Evolutionary conservation across 108 stramenopile species (phyloP).

Genomic region (Aureococcus anophagefferens): DNA sequence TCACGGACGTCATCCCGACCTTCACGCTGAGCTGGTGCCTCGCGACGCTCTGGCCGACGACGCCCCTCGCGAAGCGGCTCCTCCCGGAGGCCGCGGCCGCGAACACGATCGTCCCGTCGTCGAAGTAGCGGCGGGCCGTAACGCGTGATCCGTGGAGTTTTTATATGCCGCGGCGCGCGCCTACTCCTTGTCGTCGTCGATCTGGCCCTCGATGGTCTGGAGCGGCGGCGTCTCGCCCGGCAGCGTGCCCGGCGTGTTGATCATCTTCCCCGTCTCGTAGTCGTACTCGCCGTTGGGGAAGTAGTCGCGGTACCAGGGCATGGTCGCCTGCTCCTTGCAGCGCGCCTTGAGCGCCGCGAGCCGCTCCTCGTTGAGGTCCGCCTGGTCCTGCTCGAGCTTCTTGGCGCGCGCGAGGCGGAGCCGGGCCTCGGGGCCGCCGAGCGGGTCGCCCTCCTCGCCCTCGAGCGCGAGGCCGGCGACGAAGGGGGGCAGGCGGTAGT

Average conservation of each 20-base stretch:
- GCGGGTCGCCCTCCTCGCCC: neutral
- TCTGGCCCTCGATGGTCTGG: too few relatives aligned
- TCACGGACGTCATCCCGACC: constrained; percentile 6
- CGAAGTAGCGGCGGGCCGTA: too few relatives aligned
- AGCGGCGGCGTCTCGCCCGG: too few relatives aligned
- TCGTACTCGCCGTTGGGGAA: neutral
- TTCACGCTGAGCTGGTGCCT: constrained; percentile 1
- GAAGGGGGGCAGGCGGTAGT: neutral
- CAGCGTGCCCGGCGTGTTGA: too few relatives aligned
- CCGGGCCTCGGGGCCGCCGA: neutral
- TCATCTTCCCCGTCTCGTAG: too few relatives aligned
- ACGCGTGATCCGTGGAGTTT: too few relatives aligned
- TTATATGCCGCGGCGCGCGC: too few relatives aligned
- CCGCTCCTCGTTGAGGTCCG: neutral
- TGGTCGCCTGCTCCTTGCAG: neutral
- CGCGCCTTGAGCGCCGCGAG: neutral
- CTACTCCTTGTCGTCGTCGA: too few relatives aligned
- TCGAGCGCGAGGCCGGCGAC: neutral
- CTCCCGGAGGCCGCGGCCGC: too few relatives aligned
- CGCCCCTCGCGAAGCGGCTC: neutral
- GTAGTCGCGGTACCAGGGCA: neutral
- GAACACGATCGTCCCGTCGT: too few relatives aligned
- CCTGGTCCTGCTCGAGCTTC: neutral
- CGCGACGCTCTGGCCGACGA: neutral
- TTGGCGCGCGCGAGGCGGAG: neutral